phyloP scores from a whole-genome alignment of 2,329 filamentous ascomycete genomes.

The Verticillium dahliae region DNA sequence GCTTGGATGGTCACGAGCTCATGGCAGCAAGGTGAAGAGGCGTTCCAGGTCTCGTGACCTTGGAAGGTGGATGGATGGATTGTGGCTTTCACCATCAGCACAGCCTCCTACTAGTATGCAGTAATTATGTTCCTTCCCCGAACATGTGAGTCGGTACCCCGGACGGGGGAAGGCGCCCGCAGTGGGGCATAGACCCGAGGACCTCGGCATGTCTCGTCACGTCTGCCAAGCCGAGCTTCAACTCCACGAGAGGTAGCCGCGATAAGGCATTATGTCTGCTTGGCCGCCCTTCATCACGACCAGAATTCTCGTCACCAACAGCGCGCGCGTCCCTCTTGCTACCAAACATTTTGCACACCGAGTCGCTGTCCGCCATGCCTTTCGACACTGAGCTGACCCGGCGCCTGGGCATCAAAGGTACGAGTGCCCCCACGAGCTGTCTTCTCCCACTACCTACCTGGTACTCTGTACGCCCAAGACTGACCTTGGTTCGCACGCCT shows the following conservation, averaged over 20 bases:
- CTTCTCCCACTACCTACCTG: too few species aligned
- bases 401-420: slow-evolving; percentile 48
- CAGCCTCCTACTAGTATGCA: not conserved
- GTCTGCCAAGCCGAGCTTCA: not conserved
- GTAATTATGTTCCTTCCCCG: too few species aligned
- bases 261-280: not conserved
- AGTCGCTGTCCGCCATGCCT: slow-evolving; percentile 35
- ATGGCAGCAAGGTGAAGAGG: not conserved
- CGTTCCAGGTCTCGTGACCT: not conserved
- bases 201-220: not conserved
- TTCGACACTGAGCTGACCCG: slow-evolving; percentile 52
- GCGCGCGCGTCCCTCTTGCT: not conserved
- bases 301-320: not conserved
- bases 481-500: slow-evolving; percentile 1
- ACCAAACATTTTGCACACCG: not conserved
- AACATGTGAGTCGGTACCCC: not conserved
- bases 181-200: not conserved
- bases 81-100: not conserved
- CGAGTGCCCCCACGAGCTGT: not conserved
- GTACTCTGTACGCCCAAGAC: too few species aligned
- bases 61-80: not conserved
- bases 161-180: not conserved
- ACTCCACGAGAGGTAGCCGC: not conserved
- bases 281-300: not conserved
- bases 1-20: not conserved